Evolutionary conservation across 208 protist species (phyloP).

Genomic region (Leishmania aethiopica): DNA sequence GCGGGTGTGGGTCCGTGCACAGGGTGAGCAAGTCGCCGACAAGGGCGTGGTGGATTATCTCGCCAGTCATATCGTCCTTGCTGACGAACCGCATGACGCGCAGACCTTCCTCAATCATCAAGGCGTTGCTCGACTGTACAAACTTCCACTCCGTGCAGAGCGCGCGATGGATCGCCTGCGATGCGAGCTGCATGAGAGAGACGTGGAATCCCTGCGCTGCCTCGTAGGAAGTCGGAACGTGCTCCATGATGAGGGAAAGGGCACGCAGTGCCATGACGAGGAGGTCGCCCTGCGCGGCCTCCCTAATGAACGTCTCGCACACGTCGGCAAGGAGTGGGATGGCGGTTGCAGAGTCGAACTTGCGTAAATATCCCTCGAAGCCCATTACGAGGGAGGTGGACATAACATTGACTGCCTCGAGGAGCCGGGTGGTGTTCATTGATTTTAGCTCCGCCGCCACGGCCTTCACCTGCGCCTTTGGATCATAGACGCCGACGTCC

Average conservation of each 20-base stretch:
- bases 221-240: conserved; percentile 79
- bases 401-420: conserved; percentile 53
- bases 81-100: conserved; percentile 82
- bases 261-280: conserved; percentile 70
- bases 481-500: conserved; percentile 35
- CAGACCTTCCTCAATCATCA: conserved; percentile 78
- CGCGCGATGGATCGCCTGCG: conserved; percentile 52
- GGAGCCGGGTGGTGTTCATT: conserved; percentile 45
- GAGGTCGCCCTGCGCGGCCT: conserved; percentile 51
- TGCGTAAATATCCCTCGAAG: conserved; percentile 75
- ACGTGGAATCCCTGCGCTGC: conserved; percentile 50
- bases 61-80: conserved; percentile 69
- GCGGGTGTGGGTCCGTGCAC: conserved; percentile 54
- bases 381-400: conserved; percentile 87
- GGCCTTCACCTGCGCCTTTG: conserved; percentile 61
- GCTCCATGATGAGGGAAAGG: conserved; percentile 81
- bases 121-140: conserved; percentile 43
- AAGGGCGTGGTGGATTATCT: conserved; percentile 58
- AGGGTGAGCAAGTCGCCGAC: conserved; percentile 72
- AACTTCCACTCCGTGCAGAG: conserved; percentile 63
- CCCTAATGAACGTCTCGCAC: conserved; percentile 40
- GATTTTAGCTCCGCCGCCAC: conserved; percentile 37
- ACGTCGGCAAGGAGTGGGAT: conserved; percentile 61
- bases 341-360: conserved; percentile 60
- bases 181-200: conserved; percentile 47